Percentiles rank a stretch among this genome's conserved stretches.
These are phyloP conservation scores for Pythium dissimile DNA, from an alignment of 352 stramenopile species.

Conservation along the genomic window DNA sequence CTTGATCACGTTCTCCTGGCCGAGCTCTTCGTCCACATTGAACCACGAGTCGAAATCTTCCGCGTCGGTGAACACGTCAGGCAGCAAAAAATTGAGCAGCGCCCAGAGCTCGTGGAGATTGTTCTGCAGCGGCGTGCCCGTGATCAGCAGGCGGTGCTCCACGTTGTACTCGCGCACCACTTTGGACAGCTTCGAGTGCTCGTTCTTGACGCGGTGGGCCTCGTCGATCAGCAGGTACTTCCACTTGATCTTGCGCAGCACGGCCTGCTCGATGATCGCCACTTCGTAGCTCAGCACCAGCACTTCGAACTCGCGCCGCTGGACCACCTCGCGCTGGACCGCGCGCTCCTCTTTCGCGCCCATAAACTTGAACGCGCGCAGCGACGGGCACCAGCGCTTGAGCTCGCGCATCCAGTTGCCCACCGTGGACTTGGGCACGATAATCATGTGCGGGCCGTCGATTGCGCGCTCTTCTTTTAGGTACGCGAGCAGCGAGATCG, in stretches of 20 bases:
- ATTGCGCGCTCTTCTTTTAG: conserved; percentile 92
- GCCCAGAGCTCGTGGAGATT: conserved; percentile 99
- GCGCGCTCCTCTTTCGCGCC: conserved; percentile 93
- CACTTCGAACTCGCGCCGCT: conserved; percentile 89
- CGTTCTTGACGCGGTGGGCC: conserved; percentile 98
- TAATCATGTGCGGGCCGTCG: conserved; percentile 97
- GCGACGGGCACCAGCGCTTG: conserved; percentile 94
- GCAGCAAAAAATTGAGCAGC: conserved; percentile 99
- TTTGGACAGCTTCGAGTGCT: conserved; percentile 86
- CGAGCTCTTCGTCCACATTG: conserved; percentile 95
- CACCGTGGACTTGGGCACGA: conserved; percentile 97
- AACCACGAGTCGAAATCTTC: conserved; percentile 99
- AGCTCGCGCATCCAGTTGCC: conserved; percentile 99
- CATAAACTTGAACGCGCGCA: conserved; percentile 96
- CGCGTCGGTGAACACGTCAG: conserved; percentile 90
- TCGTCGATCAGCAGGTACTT: conserved; percentile 98
- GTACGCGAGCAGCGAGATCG: conserved; percentile 96
- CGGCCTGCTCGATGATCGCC: conserved; percentile 93
- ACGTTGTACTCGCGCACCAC: conserved; percentile 90
- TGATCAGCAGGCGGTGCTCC: conserved; percentile 94
- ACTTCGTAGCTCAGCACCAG: conserved; percentile 92
- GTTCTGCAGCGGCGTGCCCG: conserved; percentile 98
- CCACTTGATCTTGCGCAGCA: conserved; percentile 94
- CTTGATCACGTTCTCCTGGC: conserved; percentile 96
- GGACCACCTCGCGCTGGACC: conserved; percentile 85